Conservation (phyloP, 192 early-diverging fungal genomes). For the Helicostylum pulchrum region DNA sequence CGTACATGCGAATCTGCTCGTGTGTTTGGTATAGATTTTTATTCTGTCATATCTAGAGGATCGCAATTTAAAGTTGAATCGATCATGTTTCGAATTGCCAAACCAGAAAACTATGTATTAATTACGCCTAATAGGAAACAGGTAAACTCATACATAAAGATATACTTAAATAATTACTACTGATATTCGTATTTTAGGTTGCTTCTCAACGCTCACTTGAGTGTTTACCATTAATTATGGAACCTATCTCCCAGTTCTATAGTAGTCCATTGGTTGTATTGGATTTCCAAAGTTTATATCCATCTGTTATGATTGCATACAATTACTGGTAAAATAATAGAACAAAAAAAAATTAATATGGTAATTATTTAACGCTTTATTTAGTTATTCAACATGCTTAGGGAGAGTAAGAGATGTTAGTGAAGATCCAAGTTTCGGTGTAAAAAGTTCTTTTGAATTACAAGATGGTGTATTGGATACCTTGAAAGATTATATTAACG, state of each 20-base stretch:
- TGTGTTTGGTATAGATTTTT: slow-evolving; percentile 90
- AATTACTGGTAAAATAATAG: slow-evolving; percentile 72
- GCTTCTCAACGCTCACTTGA: slow-evolving; percentile 72
- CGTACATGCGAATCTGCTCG: slow-evolving; percentile 80
- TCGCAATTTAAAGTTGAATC: slow-evolving; percentile 94
- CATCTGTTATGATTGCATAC: slow-evolving; percentile 95
- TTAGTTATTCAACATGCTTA: slow-evolving; percentile 80
- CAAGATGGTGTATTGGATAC: slow-evolving; percentile 58
- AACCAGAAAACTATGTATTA: slow-evolving; percentile 78
- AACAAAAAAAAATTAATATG: background rate
- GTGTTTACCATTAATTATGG: slow-evolving; percentile 86
- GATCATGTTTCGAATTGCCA: slow-evolving; percentile 66
- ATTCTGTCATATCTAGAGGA: slow-evolving; percentile 81
- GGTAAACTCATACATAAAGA: slow-evolving; percentile 10
- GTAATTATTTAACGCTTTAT: background rate
- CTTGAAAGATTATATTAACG: slow-evolving; percentile 68
- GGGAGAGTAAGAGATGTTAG: slow-evolving; percentile 50
- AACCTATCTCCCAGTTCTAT: slow-evolving; percentile 83
- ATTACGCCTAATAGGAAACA: slow-evolving; percentile 72
- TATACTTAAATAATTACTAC: background rate
- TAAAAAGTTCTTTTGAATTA: slow-evolving; percentile 48
- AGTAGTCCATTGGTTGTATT: slow-evolving; percentile 81
- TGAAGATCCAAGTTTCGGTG: slow-evolving; percentile 57
- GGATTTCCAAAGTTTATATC: slow-evolving; percentile 94
- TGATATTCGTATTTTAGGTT: slow-evolving; percentile 40